These are phyloP conservation scores for Syncephalastrum racemosum DNA, from an alignment of 371 early-diverging fungal genomes.

Conservation along the genomic window DNA sequence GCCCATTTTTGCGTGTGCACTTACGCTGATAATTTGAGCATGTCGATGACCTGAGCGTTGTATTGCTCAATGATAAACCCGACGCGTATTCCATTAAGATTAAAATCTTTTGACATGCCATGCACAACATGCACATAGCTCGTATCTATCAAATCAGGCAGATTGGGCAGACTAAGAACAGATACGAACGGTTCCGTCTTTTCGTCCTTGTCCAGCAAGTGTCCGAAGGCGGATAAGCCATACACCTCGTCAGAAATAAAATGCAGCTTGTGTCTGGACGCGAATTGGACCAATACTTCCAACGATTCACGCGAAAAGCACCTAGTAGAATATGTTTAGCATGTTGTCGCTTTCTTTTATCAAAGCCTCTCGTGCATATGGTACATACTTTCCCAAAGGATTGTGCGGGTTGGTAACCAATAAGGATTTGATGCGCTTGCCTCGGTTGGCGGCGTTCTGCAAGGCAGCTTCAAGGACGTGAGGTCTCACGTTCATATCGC, in stretches of 20 bases:
- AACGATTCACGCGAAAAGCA: conserved; percentile 55
- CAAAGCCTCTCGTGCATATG: not conserved
- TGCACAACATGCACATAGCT: conserved; percentile 68
- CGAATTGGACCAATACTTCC: conserved; percentile 58
- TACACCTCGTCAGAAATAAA: conserved; percentile 84
- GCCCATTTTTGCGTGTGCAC: not conserved
- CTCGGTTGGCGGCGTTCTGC: conserved; percentile 30
- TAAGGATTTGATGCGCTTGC: conserved; percentile 50
- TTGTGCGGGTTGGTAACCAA: conserved; percentile 73
- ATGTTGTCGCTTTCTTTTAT: not conserved
- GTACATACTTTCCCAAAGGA: conserved; percentile 54
- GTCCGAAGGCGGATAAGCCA: conserved; percentile 66
- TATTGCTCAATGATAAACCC: conserved; percentile 67
- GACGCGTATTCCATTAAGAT: conserved; percentile 68
- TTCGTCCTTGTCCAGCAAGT: conserved; percentile 17
- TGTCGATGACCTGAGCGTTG: conserved; percentile 47
- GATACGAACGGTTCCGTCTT: conserved; percentile 47
- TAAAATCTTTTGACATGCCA: conserved; percentile 79
- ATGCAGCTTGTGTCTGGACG: conserved; percentile 63
- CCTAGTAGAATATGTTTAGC: conserved; percentile 22
- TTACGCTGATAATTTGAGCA: conserved; percentile 43
- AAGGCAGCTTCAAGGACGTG: conserved; percentile 43
- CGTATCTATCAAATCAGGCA: conserved; percentile 63
- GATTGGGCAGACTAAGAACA: conserved; percentile 52
- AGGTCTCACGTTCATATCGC: conserved; percentile 21